Conservation (phyloP, 176 grass and related monocot species). For the Bothriochloa decipiens region DNA sequence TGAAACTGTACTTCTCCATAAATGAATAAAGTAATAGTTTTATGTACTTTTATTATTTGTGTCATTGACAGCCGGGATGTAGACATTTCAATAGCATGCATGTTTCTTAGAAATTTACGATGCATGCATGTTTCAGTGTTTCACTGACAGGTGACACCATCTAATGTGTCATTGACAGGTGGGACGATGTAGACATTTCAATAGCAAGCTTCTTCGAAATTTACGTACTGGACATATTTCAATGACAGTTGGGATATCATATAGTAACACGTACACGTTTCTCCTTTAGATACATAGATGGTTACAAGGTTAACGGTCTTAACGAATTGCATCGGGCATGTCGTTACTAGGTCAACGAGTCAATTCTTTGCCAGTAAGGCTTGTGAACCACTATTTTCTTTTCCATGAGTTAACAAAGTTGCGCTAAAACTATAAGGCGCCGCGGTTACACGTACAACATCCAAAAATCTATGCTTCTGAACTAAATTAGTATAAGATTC, state of each 20-base stretch:
- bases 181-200: slow-evolving; percentile 4
- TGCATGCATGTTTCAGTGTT: background rate
- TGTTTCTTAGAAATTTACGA: slow-evolving; percentile 20
- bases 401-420: no score
- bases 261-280: background rate
- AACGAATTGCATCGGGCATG: no score
- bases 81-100: background rate
- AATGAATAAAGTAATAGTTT: no score
- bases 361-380: no score
- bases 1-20: no score
- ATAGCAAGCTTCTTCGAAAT: background rate
- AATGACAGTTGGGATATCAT: no score
- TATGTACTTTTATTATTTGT: background rate
- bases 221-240: no score
- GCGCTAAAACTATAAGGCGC: no score
- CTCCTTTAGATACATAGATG: no score
- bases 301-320: no score
- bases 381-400: background rate
- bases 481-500: no score
- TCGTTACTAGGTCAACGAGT: no score
- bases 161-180: background rate
- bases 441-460: slow-evolving; percentile 2
- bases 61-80: background rate
- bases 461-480: slow-evolving; percentile 35
- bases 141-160: background rate